A percentile compares a stretch with the other conserved stretches of the same genome.
These are phyloP conservation scores for Capsicum pubescens DNA, from an alignment of 257 asterid species.

Conservation along the genomic window DNA sequence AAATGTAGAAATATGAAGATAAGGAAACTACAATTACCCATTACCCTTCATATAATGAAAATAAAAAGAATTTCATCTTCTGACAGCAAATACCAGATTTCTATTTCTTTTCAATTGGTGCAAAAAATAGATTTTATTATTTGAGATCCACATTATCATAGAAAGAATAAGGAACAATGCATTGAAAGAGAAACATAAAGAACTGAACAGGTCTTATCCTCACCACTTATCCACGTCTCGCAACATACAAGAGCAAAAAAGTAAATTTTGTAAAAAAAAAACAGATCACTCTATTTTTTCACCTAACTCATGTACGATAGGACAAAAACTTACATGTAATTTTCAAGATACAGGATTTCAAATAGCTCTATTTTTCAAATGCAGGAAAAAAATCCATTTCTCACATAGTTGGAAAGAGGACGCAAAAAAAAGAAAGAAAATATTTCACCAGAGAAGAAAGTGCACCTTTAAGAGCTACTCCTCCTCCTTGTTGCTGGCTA, in stretches of 20 bases:
- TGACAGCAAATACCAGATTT: not conserved
- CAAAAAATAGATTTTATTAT: not conserved
- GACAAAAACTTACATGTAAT: not conserved
- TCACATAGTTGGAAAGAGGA: conserved; percentile 22
- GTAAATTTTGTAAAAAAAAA: not conserved
- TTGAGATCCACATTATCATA: not conserved
- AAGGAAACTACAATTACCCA: conserved; percentile 17
- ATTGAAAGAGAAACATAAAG: conserved; percentile 18
- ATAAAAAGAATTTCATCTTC: not conserved
- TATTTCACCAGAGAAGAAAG: conserved; percentile 28
- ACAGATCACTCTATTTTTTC: not conserved
- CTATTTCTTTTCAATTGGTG: not conserved
- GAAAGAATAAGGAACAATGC: conserved; percentile 22
- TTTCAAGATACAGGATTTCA: conserved; percentile 2
- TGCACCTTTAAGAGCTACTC: conserved; percentile 81
- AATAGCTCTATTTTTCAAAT: not conserved
- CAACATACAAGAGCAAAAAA: conserved; percentile 9
- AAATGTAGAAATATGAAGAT: conserved; percentile 39
- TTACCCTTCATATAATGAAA: conserved; percentile 2
- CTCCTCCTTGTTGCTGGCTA: conserved; percentile 78
- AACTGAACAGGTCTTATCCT: conserved; percentile 18
- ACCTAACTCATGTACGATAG: not conserved
- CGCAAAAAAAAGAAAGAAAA: conserved; percentile 18
- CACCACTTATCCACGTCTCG: not conserved
- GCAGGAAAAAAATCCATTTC: conserved; percentile 5